phyloP scores from a whole-genome alignment of 345 rosid genomes.

The Salix udensis region DNA sequence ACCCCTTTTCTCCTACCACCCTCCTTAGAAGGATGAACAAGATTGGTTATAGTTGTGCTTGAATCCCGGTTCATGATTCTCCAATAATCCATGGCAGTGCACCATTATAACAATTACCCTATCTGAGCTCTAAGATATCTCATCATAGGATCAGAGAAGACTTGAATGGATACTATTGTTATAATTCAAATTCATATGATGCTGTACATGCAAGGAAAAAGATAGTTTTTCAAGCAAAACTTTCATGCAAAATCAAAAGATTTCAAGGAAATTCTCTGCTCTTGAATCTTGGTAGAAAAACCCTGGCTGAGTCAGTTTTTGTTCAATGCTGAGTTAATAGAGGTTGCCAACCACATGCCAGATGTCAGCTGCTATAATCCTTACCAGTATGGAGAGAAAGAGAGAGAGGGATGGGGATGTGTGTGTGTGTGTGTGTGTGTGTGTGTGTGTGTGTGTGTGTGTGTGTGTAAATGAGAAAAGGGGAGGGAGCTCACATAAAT shows the following conservation, averaged over 20 bases:
- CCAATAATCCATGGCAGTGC: not conserved
- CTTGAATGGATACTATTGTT: too few relatives aligned
- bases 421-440: not conserved
- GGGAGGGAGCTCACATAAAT: slow-evolving; percentile 49
- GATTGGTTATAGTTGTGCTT: not conserved
- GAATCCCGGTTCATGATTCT: not conserved
- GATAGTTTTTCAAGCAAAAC: not conserved
- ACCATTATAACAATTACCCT: not conserved
- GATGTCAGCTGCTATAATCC: not conserved
- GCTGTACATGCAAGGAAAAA: not conserved
- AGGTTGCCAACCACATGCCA: not conserved
- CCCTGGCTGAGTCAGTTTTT: not conserved
- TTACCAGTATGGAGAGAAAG: not conserved
- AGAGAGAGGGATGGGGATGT: not conserved
- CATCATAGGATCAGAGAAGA: not conserved
- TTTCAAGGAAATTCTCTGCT: not conserved
- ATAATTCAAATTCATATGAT: too few relatives aligned
- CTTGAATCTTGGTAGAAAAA: not conserved
- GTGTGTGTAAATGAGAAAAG: not conserved
- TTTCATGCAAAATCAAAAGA: not conserved
- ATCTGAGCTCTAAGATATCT: not conserved
- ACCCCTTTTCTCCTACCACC: not conserved
- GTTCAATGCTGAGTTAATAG: not conserved
- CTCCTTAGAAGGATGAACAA: not conserved
- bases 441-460: not conserved